Conservation (phyloP, 257 asterid genomes). For the Solanum pennellii region DNA sequence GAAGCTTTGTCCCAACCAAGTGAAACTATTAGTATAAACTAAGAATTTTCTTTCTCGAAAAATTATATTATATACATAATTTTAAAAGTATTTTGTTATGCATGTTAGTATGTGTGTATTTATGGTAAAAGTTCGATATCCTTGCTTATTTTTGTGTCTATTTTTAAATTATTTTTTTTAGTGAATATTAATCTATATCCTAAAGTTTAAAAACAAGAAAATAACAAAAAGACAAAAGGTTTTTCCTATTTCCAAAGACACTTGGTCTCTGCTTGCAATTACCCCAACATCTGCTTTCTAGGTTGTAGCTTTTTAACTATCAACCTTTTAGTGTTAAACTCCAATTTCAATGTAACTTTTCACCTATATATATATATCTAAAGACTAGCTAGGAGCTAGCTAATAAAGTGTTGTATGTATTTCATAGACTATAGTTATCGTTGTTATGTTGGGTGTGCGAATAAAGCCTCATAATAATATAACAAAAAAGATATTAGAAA, state of each 20-base stretch:
- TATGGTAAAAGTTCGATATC: neutral
- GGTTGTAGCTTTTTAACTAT: neutral
- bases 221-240: neutral
- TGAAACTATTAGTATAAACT: no score
- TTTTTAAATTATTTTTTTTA: neutral
- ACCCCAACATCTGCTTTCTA: neutral
- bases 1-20: neutral
- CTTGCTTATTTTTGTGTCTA: neutral
- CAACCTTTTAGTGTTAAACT: neutral
- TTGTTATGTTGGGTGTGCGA: rapidly evolving
- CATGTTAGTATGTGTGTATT: neutral
- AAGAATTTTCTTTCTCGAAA: no score
- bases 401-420: neutral
- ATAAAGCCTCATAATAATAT: neutral
- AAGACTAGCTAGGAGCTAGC: neutral
- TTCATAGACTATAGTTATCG: no score
- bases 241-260: neutral
- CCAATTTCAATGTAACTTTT: neutral
- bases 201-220: neutral
- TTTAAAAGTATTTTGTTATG: neutral
- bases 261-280: neutral
- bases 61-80: neutral
- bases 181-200: neutral
- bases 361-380: neutral
- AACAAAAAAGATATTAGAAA: rapidly evolving